A percentile compares a stretch with the other conserved stretches of the same genome.
Conservation (phyloP, 768 basidiomycete species). For the Candolleomyces efflorescens region DNA sequence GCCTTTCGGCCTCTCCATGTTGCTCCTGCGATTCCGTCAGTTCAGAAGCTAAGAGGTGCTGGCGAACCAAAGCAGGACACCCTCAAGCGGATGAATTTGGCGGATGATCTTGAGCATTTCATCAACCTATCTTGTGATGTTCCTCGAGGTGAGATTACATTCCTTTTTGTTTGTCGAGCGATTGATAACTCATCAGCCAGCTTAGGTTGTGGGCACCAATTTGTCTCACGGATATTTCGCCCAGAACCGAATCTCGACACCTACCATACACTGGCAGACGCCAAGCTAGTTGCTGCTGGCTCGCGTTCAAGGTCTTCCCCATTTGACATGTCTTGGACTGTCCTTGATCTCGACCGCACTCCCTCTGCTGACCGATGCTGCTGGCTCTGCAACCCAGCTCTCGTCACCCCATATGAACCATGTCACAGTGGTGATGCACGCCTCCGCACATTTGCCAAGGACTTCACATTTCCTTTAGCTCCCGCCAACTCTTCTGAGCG, state of each 20-base stretch:
- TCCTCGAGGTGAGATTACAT: neutral
- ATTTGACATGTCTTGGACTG: conserved; percentile 9
- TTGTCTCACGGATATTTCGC: neutral
- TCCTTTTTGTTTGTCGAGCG: no score
- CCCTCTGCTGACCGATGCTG: conserved; percentile 2
- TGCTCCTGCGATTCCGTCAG: neutral
- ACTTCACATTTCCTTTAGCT: neutral
- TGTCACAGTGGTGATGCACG: neutral
- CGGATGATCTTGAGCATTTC: neutral
- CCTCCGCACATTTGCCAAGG: neutral
- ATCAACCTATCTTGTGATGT: neutral
- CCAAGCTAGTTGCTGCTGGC: neutral
- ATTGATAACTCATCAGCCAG: neutral
- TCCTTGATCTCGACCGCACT: neutral
- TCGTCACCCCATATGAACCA: neutral
- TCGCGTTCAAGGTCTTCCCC: neutral
- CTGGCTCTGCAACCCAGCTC: neutral
- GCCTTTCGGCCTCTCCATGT: conserved; percentile 3
- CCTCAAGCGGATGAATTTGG: neutral
- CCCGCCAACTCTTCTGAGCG: neutral
- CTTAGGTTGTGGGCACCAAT: neutral
- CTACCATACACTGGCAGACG: neutral
- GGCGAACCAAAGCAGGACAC: neutral
- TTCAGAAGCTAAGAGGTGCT: neutral
- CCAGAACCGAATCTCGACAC: neutral